phyloP scores from a whole-genome alignment of 192 early-diverging fungal genomes.

The Dimargaris verticillata region DNA sequence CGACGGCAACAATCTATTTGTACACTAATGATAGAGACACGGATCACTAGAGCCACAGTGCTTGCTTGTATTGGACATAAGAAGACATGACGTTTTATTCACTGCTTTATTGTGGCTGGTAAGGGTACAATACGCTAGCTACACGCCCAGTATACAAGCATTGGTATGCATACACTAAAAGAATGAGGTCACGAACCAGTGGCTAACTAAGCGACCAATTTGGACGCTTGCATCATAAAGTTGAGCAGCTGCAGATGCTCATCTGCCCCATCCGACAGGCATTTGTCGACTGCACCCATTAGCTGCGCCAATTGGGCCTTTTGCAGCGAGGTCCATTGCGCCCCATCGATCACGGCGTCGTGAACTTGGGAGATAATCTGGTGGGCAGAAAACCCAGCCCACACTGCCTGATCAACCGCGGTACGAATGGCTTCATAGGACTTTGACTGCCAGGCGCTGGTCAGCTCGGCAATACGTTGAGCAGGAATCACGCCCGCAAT shows the following conservation, averaged over 20 bases:
- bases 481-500: constrained; percentile 63
- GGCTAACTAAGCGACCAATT: constrained; percentile 12
- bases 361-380: constrained; percentile 64
- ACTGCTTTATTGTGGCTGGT: no score
- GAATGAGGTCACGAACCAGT: no score
- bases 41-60: no score
- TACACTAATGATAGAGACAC: no score
- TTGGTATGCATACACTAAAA: no score
- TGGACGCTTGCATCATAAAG: constrained; percentile 37
- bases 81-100: no score
- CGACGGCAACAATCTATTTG: no score
- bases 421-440: constrained; percentile 29
- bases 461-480: constrained; percentile 38
- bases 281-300: constrained; percentile 53
- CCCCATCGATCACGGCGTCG: constrained; percentile 39
- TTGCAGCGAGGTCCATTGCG: constrained; percentile 41
- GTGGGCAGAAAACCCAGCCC: constrained; percentile 56
- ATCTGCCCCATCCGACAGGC: constrained; percentile 71
- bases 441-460: constrained; percentile 32
- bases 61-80: no score
- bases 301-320: constrained; percentile 52
- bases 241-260: constrained; percentile 74
- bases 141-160: no score
- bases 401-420: constrained; percentile 38
- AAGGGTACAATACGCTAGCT: no score